These are phyloP conservation scores for Solanum raphanifolium DNA, from an alignment of 257 asterid species.

Conservation along the genomic window DNA sequence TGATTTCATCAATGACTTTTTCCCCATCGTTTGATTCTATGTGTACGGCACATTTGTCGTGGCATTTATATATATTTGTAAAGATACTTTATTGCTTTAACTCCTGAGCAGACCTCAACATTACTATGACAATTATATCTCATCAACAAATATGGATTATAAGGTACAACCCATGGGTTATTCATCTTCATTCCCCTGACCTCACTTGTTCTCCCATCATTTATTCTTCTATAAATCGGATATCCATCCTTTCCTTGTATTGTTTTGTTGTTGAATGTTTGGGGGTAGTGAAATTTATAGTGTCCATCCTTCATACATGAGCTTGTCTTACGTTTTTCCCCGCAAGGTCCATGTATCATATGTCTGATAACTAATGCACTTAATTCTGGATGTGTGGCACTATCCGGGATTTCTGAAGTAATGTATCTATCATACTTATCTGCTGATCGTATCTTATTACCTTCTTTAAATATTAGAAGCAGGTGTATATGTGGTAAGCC, in stretches of 20 bases:
- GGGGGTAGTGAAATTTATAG: background rate
- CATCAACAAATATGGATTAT: background rate
- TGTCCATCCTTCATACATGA: background rate
- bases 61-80: background rate
- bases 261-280: background rate
- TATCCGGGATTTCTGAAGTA: background rate
- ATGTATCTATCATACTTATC: background rate
- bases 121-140: background rate
- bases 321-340: background rate
- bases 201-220: background rate
- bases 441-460: background rate
- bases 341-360: conserved; percentile 1
- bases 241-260: background rate
- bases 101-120: background rate
- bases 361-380: background rate
- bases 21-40: no score
- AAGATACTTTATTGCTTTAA: background rate
- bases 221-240: no score
- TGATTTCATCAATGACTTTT: background rate
- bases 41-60: background rate
- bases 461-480: background rate
- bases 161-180: conserved; percentile 9
- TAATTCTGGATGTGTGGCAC: background rate
- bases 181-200: background rate
- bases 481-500: background rate